Percentiles rank a stretch among this genome's conserved stretches.
These are phyloP conservation scores for Ulota crispa DNA, from an alignment of 225 moss, liverwort and hornwort genomes.

Conservation along the genomic window DNA sequence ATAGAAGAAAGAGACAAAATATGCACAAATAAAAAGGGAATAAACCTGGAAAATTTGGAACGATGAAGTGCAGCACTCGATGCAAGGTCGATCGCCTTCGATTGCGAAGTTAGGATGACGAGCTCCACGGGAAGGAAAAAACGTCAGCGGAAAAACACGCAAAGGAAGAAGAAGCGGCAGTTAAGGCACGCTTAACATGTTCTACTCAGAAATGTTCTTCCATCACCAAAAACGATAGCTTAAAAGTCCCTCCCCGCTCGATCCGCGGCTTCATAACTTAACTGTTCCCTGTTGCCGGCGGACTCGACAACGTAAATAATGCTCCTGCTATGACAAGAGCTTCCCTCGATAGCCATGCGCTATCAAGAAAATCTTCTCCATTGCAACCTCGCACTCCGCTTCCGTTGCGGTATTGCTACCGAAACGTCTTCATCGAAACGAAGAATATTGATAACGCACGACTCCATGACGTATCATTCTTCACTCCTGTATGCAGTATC, in stretches of 20 bases:
- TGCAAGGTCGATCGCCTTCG: neutral
- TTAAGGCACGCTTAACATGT: constrained; percentile 43
- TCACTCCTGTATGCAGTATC: neutral
- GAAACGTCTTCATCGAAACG: neutral
- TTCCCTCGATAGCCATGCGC: neutral
- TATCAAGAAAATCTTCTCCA: neutral
- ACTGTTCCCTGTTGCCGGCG: constrained; percentile 16
- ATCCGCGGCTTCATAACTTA: constrained; percentile 21
- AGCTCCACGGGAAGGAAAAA: constrained; percentile 34
- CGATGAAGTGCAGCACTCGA: neutral
- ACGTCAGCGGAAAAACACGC: constrained; percentile 36
- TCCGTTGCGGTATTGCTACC: neutral
- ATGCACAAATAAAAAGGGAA: neutral
- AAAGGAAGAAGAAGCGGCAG: constrained; percentile 55
- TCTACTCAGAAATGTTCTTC: constrained; percentile 28
- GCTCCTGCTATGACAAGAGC: neutral
- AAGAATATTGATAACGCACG: neutral
- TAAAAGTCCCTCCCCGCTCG: constrained; percentile 5
- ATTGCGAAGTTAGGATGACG: constrained; percentile 13
- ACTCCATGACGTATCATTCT: neutral
- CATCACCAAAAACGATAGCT: neutral
- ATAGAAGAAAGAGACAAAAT: neutral
- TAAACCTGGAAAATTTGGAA: neutral
- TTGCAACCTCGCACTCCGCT: neutral
- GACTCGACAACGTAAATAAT: neutral